These are phyloP conservation scores for Chaetomium strumarium DNA, from an alignment of 2,329 filamentous ascomycete species.

Conservation along the genomic window DNA sequence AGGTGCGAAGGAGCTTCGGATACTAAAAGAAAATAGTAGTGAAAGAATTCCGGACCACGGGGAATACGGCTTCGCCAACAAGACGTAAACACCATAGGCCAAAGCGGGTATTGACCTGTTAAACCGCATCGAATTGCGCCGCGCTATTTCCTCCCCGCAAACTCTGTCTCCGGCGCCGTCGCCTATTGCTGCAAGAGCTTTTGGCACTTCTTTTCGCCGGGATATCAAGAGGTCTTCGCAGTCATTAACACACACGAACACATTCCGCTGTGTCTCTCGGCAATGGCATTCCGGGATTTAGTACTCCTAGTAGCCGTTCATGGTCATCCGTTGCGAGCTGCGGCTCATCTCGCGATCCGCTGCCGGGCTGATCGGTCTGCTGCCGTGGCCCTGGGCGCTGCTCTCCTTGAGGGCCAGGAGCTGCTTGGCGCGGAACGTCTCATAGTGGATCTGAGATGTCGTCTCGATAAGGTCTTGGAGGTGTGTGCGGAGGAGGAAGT, in stretches of 20 bases:
- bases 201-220: slow-evolving; percentile 18
- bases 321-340: slow-evolving; percentile 93
- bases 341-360: slow-evolving; percentile 95
- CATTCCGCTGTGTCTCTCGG: background rate
- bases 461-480: slow-evolving; percentile 99
- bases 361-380: slow-evolving; percentile 89
- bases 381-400: slow-evolving; percentile 75
- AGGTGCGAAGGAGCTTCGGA: slow-evolving; percentile 27
- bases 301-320: slow-evolving; percentile 99
- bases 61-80: slow-evolving; percentile 35
- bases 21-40: slow-evolving; percentile 42
- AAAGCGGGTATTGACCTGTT: slow-evolving; percentile 26
- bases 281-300: slow-evolving; percentile 41
- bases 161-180: slow-evolving; percentile 13
- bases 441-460: slow-evolving; percentile 99
- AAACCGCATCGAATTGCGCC: slow-evolving; percentile 24
- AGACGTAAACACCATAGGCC: slow-evolving; percentile 33
- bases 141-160: slow-evolving; percentile 21
- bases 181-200: slow-evolving; percentile 12
- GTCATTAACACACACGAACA: slow-evolving; percentile 7
- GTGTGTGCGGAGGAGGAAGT: slow-evolving; percentile 97
- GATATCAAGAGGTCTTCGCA: slow-evolving; percentile 20
- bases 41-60: slow-evolving; percentile 36
- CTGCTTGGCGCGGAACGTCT: slow-evolving; percentile 99
- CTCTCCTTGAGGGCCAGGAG: slow-evolving; percentile 96